Base-by-base conservation (phyloP, 352 stramenopile genomes). In the Phytopythium ostracodes region DNA sequence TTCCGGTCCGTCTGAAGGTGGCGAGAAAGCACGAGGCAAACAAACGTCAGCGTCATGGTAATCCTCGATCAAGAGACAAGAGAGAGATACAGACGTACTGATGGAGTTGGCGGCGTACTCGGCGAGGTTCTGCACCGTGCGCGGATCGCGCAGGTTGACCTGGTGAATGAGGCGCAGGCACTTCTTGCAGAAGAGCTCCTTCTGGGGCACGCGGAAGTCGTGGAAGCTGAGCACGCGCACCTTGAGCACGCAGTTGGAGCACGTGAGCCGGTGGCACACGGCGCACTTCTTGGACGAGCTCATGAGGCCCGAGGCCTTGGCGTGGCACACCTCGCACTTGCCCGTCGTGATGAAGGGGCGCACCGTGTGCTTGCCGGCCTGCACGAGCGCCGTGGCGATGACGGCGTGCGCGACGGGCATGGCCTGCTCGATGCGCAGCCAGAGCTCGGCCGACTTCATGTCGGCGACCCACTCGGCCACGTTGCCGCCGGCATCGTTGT, bases 391-490 rank as follows among this genome's bases (percentile, higher is more conserved):
- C 0, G 79, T 84, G 24, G 76, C 79, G 53, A 90, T 72, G 22
- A 77, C 68, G 7, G 83, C 80, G 46, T 87, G 77, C 18, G 83
- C 68, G 29, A 77, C 77, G 2, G 60, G 38, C 63, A 75, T 76
- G 7, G 83, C 76, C 27, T 78, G 75, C 38, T 87, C 81, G 59
- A 85, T 80, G 35, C 79, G 75, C 12, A 90, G 72, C 81, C 83
- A 90, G 2, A 92, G 69, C 35, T 90, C 83, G 2, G 81, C 83
- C 15, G 77, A 90, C 66, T 92, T 92, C 36, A 85, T 63, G 66
- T 89, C 81, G 0, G 83, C 68, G 31, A 92, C 73, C 73, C 77
- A 92, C 52, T 92, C 79, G 47, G 88, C 63, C 14, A 92, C 81
- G 38, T 87, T 87, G 20, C 83, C 83, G 20, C 80, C 80, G 22